A percentile compares a stretch with the other conserved stretches of the same genome.
These are phyloP conservation scores for Chaetothyriales sp. DNA, from an alignment of 2,329 filamentous ascomycete species.

Conservation along the genomic window DNA sequence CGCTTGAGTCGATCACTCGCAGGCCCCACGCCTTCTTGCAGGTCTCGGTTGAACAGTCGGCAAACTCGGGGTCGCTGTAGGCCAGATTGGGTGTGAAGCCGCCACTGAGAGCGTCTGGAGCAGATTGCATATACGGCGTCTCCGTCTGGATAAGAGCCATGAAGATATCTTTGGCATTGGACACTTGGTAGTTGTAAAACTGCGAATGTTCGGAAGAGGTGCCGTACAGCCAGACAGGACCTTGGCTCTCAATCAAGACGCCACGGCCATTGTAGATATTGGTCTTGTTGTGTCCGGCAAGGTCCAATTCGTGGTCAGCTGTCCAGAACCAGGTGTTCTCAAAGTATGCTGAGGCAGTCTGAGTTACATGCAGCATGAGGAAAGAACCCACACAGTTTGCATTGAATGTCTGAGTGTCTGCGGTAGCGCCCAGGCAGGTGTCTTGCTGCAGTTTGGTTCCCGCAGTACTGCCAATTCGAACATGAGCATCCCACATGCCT, in stretches of 20 bases:
- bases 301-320: conserved; percentile 77
- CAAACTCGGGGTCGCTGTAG: conserved; percentile 56
- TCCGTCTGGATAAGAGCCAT: conserved; percentile 77
- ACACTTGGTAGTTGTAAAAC: conserved; percentile 69
- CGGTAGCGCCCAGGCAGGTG: conserved; percentile 63
- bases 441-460: conserved; percentile 71
- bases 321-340: conserved; percentile 90
- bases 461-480: conserved; percentile 74
- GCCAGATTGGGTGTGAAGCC: conserved; percentile 41
- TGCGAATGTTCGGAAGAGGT: conserved; percentile 49
- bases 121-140: conserved; percentile 67
- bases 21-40: conserved; percentile 69
- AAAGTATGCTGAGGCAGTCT: conserved; percentile 52
- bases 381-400: conserved; percentile 59
- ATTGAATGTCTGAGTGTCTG: conserved; percentile 42
- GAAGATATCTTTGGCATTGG: conserved; percentile 62
- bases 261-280: conserved; percentile 78
- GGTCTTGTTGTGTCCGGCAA: conserved; percentile 48
- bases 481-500: conserved; percentile 91
- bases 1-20: conserved; percentile 50
- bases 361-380: conserved; percentile 42
- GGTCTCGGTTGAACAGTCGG: conserved; percentile 36
- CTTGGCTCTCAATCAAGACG: conserved; percentile 61
- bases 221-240: conserved; percentile 66
- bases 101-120: conserved; percentile 61